These are phyloP conservation scores for Carex cristatella DNA, from an alignment of 176 grass and related monocot genomes.

Conservation along the genomic window DNA sequence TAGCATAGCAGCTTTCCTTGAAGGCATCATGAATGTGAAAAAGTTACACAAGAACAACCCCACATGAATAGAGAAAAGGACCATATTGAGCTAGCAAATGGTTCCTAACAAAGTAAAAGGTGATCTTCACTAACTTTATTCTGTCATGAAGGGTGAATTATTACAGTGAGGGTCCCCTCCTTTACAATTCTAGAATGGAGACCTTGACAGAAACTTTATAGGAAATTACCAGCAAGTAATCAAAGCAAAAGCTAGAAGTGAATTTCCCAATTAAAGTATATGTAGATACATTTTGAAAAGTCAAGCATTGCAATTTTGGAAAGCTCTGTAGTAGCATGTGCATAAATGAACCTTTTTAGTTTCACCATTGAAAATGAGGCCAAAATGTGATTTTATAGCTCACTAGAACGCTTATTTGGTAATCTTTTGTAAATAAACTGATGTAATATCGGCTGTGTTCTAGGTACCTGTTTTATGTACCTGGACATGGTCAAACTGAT, in stretches of 20 bases:
- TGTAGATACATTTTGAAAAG: not conserved
- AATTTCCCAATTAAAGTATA: conserved; percentile 5
- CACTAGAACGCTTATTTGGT: not conserved
- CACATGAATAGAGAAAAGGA: conserved; percentile 9
- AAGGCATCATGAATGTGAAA: conserved; percentile 18
- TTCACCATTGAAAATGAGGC: not conserved
- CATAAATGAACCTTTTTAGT: not conserved
- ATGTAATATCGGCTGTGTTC: too few species aligned
- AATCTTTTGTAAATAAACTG: not conserved
- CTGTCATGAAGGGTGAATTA: conserved; percentile 18
- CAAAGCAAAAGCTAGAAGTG: conserved; percentile 2
- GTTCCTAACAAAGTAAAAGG: conserved; percentile 18
- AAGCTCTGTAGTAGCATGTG: not conserved
- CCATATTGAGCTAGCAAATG: conserved; percentile 9
- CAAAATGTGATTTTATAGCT: not conserved
- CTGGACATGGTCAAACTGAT: too few species aligned
- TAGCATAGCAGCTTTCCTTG: conserved; percentile 9
- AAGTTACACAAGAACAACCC: not conserved
- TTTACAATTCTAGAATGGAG: conserved; percentile 22
- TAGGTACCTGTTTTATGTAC: too few species aligned
- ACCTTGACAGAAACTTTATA: conserved; percentile 6
- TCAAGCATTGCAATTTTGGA: not conserved
- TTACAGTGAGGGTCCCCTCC: not conserved
- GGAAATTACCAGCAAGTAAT: conserved; percentile 5
- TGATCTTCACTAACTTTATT: conserved; percentile 11